phyloP scores from a whole-genome alignment of 257 asterid genomes.

The Datura wrightii region DNA sequence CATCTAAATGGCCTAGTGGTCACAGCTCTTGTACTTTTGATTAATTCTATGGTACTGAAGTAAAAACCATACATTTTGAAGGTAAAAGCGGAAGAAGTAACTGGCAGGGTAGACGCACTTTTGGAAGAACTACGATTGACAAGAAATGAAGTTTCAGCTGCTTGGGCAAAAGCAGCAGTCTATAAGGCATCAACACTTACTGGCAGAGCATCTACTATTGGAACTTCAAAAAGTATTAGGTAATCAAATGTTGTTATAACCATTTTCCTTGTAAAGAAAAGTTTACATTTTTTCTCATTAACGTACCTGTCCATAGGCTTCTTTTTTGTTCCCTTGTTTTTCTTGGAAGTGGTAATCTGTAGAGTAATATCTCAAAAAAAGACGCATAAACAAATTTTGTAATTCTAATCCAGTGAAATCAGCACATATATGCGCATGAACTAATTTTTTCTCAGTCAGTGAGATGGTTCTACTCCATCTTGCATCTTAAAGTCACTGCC shows the following conservation, averaged over 20 bases:
- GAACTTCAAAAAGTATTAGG: slow-evolving; percentile 66
- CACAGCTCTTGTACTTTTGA: neutral
- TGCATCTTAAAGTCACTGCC: neutral
- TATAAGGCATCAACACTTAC: slow-evolving; percentile 73
- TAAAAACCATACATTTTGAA: slow-evolving; percentile 32
- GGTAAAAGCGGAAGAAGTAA: slow-evolving; percentile 93
- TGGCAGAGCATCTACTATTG: slow-evolving; percentile 59
- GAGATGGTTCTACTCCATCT: slow-evolving; percentile 10
- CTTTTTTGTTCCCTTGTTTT: neutral
- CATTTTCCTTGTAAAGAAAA: neutral
- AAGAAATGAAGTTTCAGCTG: slow-evolving; percentile 73
- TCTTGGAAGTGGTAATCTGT: neutral
- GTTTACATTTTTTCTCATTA: neutral
- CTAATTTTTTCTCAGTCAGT: neutral
- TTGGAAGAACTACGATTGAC: slow-evolving; percentile 78
- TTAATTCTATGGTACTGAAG: slow-evolving; percentile 9
- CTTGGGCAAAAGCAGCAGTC: slow-evolving; percentile 79
- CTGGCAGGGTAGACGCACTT: slow-evolving; percentile 68
- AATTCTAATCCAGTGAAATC: slow-evolving; percentile 22
- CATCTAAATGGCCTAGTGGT: neutral
- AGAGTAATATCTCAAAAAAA: slow-evolving; percentile 18
- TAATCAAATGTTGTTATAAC: slow-evolving; percentile 32
- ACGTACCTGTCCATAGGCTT: neutral
- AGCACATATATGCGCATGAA: neutral
- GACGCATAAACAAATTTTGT: neutral